Evolutionary conservation across 495 filamentous ascomycete species (phyloP).

Genomic region (Penicillium malachiteum): DNA sequence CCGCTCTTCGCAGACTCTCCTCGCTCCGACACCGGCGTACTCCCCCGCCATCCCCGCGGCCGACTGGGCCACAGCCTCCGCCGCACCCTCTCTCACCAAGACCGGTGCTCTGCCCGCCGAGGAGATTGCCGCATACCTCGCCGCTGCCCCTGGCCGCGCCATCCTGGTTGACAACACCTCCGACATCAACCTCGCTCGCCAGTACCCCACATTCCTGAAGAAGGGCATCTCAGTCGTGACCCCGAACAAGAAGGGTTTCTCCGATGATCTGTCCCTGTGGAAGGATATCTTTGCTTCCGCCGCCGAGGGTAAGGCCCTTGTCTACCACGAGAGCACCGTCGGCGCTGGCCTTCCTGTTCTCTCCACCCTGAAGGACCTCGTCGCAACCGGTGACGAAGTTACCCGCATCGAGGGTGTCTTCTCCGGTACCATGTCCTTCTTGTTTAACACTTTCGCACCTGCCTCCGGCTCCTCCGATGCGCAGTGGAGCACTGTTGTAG

Average conservation of each 20-base stretch:
- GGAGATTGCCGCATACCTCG: conserved; percentile 70
- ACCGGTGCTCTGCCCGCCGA: conserved; percentile 53
- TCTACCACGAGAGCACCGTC: conserved; percentile 92
- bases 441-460: conserved; percentile 93
- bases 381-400: conserved; percentile 85
- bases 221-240: conserved; percentile 87
- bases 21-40: conserved; percentile 48
- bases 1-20: conserved; percentile 75
- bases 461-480: conserved; percentile 55
- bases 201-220: conserved; percentile 75
- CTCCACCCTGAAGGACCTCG: conserved; percentile 83
- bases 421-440: conserved; percentile 91
- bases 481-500: conserved; percentile 84
- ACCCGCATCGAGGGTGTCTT: conserved; percentile 93
- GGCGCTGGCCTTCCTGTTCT: conserved; percentile 91
- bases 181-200: conserved; percentile 71
- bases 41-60: conserved; percentile 51
- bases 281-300: conserved; percentile 72
- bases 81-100: conserved; percentile 54
- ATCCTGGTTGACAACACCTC: conserved; percentile 94
- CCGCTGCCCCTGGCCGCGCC: conserved; percentile 64
- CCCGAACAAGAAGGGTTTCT: conserved; percentile 97
- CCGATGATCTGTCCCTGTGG: conserved; percentile 72
- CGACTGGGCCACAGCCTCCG: conserved; percentile 54
- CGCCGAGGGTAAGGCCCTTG: conserved; percentile 60